Evolutionary conservation across 352 stramenopile genomes (phyloP).

Genomic region (Pythium dissotocum): DNA sequence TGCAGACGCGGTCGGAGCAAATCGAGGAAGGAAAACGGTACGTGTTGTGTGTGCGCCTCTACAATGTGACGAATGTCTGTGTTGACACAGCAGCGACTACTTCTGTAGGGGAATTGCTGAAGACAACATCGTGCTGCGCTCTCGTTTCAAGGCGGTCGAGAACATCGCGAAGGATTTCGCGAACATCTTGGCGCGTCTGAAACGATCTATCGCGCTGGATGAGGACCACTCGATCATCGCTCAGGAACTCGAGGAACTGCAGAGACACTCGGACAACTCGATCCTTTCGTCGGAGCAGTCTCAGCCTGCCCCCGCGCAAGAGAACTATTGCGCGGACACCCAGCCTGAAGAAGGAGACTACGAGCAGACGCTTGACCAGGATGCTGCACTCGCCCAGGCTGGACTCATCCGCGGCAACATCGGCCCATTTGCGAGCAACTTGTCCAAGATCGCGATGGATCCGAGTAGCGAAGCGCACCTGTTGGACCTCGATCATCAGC

Average conservation of each 20-base stretch:
- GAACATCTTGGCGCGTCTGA: neutral
- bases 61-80: neutral
- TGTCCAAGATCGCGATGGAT: constrained; percentile 9
- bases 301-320: constrained; percentile 24
- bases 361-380: constrained; percentile 27
- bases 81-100: neutral
- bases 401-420: neutral
- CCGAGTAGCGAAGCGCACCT: constrained; percentile 15
- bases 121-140: constrained; percentile 20
- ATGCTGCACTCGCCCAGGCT: constrained; percentile 2
- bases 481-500: constrained; percentile 13
- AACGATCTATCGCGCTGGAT: neutral
- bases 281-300: constrained; percentile 32
- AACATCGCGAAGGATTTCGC: constrained; percentile 11
- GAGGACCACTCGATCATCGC: constrained; percentile 25
- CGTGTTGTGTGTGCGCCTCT: neutral
- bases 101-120: constrained; percentile 17
- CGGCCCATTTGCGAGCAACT: constrained; percentile 15
- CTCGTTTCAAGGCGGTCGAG: neutral
- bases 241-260: constrained; percentile 20
- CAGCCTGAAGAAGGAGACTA: constrained; percentile 24
- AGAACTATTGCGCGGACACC: constrained; percentile 26
- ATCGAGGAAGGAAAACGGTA: constrained; percentile 30
- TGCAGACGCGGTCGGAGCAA: constrained; percentile 12
- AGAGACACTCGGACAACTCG: constrained; percentile 16